Evolutionary conservation across 2,329 filamentous ascomycete genomes (phyloP).

Genomic region (Penicillium sp.): DNA sequence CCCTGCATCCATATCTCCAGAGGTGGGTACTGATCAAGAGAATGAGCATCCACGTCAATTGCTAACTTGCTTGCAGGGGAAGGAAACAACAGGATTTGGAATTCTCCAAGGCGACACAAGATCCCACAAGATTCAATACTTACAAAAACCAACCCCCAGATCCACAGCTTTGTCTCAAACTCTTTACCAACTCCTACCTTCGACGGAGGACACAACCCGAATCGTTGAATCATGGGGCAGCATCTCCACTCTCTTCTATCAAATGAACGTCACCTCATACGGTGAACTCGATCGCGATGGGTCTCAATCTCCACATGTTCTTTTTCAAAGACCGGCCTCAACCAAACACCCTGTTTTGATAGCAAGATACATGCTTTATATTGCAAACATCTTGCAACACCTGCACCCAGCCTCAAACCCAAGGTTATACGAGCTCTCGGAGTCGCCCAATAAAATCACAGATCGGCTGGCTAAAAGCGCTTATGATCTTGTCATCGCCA

Average conservation of each 20-base stretch:
- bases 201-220: neutral
- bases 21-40: neutral
- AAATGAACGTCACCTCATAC: conserved; percentile 36
- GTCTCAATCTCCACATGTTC: conserved; percentile 27
- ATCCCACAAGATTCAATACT: neutral
- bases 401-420: conserved; percentile 33
- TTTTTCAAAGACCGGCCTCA: conserved; percentile 12
- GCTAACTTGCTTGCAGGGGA: neutral
- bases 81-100: neutral
- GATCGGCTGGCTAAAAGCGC: conserved; percentile 32
- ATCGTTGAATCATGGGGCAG: neutral
- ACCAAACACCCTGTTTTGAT: conserved; percentile 52
- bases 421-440: conserved; percentile 20
- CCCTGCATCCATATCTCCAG: neutral
- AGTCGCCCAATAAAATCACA: conserved; percentile 28
- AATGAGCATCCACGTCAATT: neutral
- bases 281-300: conserved; percentile 35
- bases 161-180: neutral
- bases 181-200: neutral
- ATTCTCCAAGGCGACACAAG: neutral
- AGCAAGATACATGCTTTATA: conserved; percentile 51
- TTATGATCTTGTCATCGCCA: conserved; percentile 35
- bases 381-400: conserved; percentile 52
- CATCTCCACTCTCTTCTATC: neutral
- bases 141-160: neutral